Evolutionary conservation across 2,329 filamentous ascomycete genomes (phyloP), one percentile per base, ranked within the genome.

Genomic region (Fusarium protoensiforme): DNA sequence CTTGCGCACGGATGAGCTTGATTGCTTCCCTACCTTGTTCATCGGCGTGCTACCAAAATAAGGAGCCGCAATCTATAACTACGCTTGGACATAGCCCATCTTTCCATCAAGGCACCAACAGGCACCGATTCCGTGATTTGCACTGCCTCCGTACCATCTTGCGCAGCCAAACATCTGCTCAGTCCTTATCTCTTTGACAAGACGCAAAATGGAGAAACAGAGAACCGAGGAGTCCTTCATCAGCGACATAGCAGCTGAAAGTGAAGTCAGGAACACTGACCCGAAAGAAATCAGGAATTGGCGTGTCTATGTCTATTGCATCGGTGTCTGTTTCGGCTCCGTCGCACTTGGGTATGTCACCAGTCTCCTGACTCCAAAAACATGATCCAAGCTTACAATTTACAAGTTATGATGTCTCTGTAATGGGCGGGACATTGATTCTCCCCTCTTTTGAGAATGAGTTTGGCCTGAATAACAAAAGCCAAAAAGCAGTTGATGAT

Each of bases 361-460:
- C 35, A 38, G 36, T 29, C 7, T 9, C 33, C 13, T n/a, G n/a
- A n/a, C n/a, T n/a, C n/a, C n/a, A n/a, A n/a, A n/a, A n/a, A n/a
- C n/a, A n/a, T n/a, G n/a, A 58, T 27, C 57, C 16, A 31, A 31
- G n/a, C 24, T 35, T 18, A 46, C 29, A 46, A 38, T 46, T 20
- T 36, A 3, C 6, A 46, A n/a, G 74, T 63, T 18, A 69, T 67
- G 29, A 76, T 68, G 38, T 46, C 11, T 36, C 54, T 35, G 38
- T 65, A 10, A 59, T 65, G 36, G 63, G 63, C 5, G 63, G 63
- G 3, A 65, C 54, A 4, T 11, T 65, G 41, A 41, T 53, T 36
- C 62, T 65, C 9, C 53, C 53, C 22, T 65, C 63, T 0, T 65
- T 65, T 54, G 38, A 60, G 20, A 11, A 36, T 3, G 39, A 60